phyloP scores from a whole-genome alignment of 129 eudicot species.

The Chrysanthemum lavandulifolium region DNA sequence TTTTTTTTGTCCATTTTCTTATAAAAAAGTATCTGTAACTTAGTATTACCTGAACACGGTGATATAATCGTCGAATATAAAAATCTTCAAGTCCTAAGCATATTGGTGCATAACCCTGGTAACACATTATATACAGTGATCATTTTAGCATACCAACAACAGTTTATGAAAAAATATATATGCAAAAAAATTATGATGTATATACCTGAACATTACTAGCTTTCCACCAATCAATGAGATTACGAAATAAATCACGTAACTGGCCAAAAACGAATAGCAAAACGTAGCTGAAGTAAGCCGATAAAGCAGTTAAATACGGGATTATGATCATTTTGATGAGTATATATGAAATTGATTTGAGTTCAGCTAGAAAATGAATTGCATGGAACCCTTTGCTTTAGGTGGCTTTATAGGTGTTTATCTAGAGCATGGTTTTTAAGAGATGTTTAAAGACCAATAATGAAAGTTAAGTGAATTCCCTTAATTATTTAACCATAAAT shows the following conservation, averaged over 20 bases:
- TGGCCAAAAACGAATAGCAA: conserved; percentile 71
- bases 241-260: conserved; percentile 65
- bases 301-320: conserved; percentile 11
- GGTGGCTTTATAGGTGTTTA: no score
- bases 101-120: conserved; percentile 93
- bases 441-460: no score
- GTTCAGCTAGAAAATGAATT: no score
- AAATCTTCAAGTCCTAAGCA: conserved; percentile 94
- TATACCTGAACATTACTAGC: conserved; percentile 49
- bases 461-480: no score
- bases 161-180: neutral
- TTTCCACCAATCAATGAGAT: conserved; percentile 51
- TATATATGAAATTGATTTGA: neutral
- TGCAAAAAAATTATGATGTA: neutral
- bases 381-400: no score
- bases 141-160: conserved; percentile 4
- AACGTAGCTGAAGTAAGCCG: conserved; percentile 72
- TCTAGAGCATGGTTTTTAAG: no score
- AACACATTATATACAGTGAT: conserved; percentile 7
- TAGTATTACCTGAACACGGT: conserved; percentile 71
- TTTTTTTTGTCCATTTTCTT: neutral
- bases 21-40: neutral
- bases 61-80: conserved; percentile 77
- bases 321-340: conserved; percentile 8
- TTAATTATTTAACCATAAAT: no score